Evolutionary conservation across 2,329 filamentous ascomycete species (phyloP).

Genomic region (Trichophyton rubrum): DNA sequence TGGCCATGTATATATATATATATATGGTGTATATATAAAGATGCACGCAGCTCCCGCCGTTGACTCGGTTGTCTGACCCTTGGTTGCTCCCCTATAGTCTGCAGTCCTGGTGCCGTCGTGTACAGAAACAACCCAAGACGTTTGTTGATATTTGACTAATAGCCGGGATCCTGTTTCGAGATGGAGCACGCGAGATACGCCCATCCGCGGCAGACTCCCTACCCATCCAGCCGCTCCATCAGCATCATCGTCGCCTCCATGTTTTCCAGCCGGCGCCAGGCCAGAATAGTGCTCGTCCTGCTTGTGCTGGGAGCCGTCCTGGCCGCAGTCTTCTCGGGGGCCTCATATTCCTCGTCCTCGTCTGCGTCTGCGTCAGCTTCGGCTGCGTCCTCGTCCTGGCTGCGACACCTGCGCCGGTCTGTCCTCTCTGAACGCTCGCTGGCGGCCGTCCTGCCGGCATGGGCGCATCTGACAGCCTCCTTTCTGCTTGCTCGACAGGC

Average conservation of each 20-base stretch:
- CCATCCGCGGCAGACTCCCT: neutral
- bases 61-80: no score
- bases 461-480: conserved; percentile 6
- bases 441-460: conserved; percentile 5
- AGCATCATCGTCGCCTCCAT: neutral
- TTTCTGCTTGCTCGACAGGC: conserved; percentile 7
- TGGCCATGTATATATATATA: no score
- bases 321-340: neutral
- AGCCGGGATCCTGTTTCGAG: no score
- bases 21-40: no score
- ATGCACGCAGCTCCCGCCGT: no score
- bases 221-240: neutral
- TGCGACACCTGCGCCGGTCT: neutral
- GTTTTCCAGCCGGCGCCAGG: neutral
- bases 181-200: neutral
- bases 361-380: neutral
- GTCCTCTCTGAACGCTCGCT: conserved; percentile 6
- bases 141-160: no score
- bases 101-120: no score
- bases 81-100: no score
- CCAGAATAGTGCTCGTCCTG: neutral
- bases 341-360: neutral
- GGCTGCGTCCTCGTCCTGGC: neutral
- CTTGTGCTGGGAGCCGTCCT: neutral
- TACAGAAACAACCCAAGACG: no score